Percentiles rank a stretch among this genome's conserved stretches.
phyloP scores from a whole-genome alignment of 1,284 basidiomycete genomes.

The Ceratobasidium sp. region DNA sequence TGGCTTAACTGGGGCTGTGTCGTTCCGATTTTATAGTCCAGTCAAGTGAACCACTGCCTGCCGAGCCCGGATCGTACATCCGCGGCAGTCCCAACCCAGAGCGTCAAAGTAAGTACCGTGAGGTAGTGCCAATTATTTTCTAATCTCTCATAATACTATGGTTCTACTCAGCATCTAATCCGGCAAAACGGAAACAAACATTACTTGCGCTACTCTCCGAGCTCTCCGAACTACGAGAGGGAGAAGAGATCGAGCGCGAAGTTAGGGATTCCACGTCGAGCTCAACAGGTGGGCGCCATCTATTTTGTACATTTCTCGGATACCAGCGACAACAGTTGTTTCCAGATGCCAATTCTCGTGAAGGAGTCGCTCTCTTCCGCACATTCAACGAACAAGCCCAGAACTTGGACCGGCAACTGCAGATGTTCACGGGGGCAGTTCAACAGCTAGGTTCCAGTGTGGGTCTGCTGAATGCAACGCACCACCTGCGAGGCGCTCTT shows the following conservation, averaged over 20 bases:
- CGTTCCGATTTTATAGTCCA: slow-evolving; percentile 4
- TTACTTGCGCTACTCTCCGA: slow-evolving; percentile 36
- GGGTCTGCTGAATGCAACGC: slow-evolving; percentile 46
- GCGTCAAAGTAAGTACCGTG: slow-evolving; percentile 23
- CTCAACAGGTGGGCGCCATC: slow-evolving; percentile 16
- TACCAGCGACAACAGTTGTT: not conserved
- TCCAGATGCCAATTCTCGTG: slow-evolving; percentile 26
- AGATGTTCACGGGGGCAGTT: slow-evolving; percentile 47
- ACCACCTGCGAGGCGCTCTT: slow-evolving; percentile 45
- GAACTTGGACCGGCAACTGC: slow-evolving; percentile 45
- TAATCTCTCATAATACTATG: not conserved
- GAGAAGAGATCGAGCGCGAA: slow-evolving; percentile 24
- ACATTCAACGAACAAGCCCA: slow-evolving; percentile 12
- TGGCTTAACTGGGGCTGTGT: not conserved
- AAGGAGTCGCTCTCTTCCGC: slow-evolving; percentile 26
- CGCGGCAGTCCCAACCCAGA: not conserved
- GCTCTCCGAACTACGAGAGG: slow-evolving; percentile 21
- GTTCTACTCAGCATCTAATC: slow-evolving; percentile 13
- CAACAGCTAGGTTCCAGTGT: slow-evolving; percentile 48
- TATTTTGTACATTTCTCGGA: not conserved
- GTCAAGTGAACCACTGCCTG: slow-evolving; percentile 11
- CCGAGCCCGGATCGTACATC: slow-evolving; percentile 29
- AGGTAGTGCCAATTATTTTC: not conserved
- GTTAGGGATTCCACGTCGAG: slow-evolving; percentile 15
- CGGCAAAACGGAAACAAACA: slow-evolving; percentile 38